Percentiles rank a stretch among this genome's conserved stretches.
phyloP scores from a whole-genome alignment of 2,329 filamentous ascomycete species.

The Geoglossum cookeanum region DNA sequence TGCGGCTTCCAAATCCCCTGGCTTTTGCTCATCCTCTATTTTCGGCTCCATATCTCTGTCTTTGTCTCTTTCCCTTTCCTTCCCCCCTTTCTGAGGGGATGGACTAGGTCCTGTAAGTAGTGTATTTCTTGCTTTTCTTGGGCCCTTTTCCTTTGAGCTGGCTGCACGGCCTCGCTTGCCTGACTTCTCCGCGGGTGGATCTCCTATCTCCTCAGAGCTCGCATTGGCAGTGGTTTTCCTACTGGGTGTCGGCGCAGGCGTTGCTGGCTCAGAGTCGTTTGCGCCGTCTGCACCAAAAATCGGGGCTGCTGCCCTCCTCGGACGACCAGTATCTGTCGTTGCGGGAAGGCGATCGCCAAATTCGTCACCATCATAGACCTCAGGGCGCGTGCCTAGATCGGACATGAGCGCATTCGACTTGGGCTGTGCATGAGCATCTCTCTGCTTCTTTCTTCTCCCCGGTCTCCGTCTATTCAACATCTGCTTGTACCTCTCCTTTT shows the following conservation, averaged over 20 bases:
- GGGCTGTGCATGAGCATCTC: slow-evolving; percentile 13
- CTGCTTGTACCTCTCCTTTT: slow-evolving; percentile 29
- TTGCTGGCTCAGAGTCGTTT: slow-evolving; percentile 17
- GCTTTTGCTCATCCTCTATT: slow-evolving; percentile 8
- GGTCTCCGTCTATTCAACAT: slow-evolving; percentile 22
- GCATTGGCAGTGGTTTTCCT: slow-evolving; percentile 15
- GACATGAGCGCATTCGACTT: slow-evolving; percentile 30
- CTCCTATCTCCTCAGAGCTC: slow-evolving; percentile 3
- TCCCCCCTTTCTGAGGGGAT: slow-evolving; percentile 9
- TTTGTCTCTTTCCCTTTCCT: not conserved
- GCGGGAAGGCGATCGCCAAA: slow-evolving; percentile 18
- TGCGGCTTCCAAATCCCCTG: slow-evolving; percentile 9
- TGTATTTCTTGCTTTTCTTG: slow-evolving; percentile 6
- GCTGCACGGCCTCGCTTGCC: not conserved
- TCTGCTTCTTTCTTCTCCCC: slow-evolving; percentile 10
- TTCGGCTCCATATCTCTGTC: slow-evolving; percentile 7
- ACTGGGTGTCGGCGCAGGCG: slow-evolving; percentile 18
- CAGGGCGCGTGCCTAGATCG: slow-evolving; percentile 24
- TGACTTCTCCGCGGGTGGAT: not conserved
- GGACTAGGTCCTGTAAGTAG: slow-evolving; percentile 10
- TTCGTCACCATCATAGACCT: slow-evolving; percentile 24
- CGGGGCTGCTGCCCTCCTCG: slow-evolving; percentile 28
- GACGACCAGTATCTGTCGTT: slow-evolving; percentile 30
- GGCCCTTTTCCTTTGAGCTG: slow-evolving; percentile 4
- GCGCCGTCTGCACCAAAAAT: slow-evolving; percentile 23